Evolutionary conservation across 2,329 filamentous ascomycete species (phyloP), one percentile per base, ranked within the genome.

Genomic region (Phaeomoniella chlamydospora): DNA sequence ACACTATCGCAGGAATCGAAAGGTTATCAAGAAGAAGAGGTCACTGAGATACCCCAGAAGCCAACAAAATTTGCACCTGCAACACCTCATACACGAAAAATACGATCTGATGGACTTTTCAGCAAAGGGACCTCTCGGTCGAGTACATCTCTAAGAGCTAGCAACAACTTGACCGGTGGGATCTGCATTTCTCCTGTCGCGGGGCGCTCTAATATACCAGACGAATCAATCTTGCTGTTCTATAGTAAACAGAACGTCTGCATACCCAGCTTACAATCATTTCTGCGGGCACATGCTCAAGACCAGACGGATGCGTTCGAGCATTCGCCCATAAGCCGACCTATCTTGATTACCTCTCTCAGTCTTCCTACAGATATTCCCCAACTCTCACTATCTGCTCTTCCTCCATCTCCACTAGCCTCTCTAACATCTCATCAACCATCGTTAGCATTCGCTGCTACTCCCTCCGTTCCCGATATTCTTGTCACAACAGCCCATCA

Each of bases 41-140:
- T 26, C 22, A 26, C n/a, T 26, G 29, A 18, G 29, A 18, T 39
- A 37, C 35, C 10, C 15, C 15, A 18, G 3, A 38, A 36, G n/a
- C 5, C 22, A 13, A 36, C 31, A 14, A 39, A 32, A 11, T 59
- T 66, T 39, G 60, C 58, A 1, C 62, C 61, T 1, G 58, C 64
- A 55, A 66, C 63, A 3, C 63, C 63, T 5, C 59, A 60, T n/a
- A 65, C 63, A 5, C 58, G 61, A 34, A 59, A 60, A 16, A 45
- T 61, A 4, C 58, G 59, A 12, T 43, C 42, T 5, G 61, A 65
- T 47, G 60, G 62, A 29, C 54, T 57, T 1, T 50, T 66, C 13
- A 51, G 63, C 31, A 59, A 59, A 39, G 62, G 61, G 12, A 46
- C 49, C 1, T 40, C 48, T 33, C 39, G 34, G 18, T 11, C 17